These are phyloP conservation scores for Penicillium salamii DNA, from an alignment of 495 filamentous ascomycete genomes.

Conservation along the genomic window DNA sequence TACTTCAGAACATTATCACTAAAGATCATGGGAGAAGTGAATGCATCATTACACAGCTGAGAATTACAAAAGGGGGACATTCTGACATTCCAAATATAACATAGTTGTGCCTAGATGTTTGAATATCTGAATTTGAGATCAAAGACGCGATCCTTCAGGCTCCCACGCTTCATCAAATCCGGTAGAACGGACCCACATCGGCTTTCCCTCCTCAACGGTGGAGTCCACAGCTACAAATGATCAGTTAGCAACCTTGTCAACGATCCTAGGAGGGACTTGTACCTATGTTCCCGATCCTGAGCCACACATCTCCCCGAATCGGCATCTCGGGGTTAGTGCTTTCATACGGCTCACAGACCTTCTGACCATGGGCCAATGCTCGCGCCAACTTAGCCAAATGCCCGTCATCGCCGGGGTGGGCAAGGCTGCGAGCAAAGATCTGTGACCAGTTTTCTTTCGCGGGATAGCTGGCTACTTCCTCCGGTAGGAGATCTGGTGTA, in stretches of 20 bases:
- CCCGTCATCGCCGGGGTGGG: slow-evolving; percentile 65
- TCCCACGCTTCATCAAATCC: slow-evolving; percentile 41
- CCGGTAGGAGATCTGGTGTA: slow-evolving; percentile 50
- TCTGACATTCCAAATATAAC: too few relatives aligned
- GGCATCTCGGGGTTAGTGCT: slow-evolving; percentile 33
- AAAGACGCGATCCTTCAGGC: slow-evolving; percentile 8
- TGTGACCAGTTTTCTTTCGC: slow-evolving; percentile 45
- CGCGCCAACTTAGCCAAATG: slow-evolving; percentile 72
- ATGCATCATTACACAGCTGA: too few relatives aligned
- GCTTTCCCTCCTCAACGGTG: slow-evolving; percentile 15
- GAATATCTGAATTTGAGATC: too few relatives aligned
- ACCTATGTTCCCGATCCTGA: slow-evolving; percentile 60
- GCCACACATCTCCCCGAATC: slow-evolving; percentile 69
- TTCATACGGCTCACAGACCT: slow-evolving; percentile 44
- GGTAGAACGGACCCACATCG: slow-evolving; percentile 33
- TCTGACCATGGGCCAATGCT: slow-evolving; percentile 58
- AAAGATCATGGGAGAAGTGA: too few relatives aligned
- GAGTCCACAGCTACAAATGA: slow-evolving; percentile 30
- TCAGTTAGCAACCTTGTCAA: slow-evolving; percentile 28
- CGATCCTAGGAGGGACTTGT: slow-evolving; percentile 61
- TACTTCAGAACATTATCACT: too few relatives aligned
- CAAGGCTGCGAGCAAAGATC: slow-evolving; percentile 53
- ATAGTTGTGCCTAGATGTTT: too few relatives aligned
- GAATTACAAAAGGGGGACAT: too few relatives aligned
- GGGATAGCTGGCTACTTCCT: slow-evolving; percentile 54